Evolutionary conservation across 257 asterid genomes (phyloP), one percentile per base, ranked within the genome.

Genomic region (Cruciata laevipes): DNA sequence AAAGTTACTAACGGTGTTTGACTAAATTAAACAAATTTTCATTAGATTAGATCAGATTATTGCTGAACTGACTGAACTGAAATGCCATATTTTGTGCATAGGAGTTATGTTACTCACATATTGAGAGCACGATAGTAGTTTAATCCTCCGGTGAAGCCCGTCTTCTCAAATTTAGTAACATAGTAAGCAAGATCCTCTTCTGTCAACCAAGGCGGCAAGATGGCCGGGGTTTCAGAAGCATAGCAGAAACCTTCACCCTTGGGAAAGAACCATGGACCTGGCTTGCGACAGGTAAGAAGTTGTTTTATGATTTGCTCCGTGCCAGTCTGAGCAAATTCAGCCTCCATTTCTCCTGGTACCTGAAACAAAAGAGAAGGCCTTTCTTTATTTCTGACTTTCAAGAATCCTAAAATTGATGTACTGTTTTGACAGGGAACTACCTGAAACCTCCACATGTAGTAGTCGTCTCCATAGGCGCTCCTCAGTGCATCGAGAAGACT

Each of bases 101-200:
- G 5, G 5, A 44, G 53, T 4, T 47, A 17, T 47, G 55, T 47
- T 14, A 47, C 53, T 5, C 80, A 89, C 99, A 86, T 32, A 59
- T 88, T 87, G 11, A 94, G 77, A 21, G 88, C 82, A 0, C 99
- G 95, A 47, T 94, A 94, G 69, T 93, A 93, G 87, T 93, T 93
- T 62, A 93, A 81, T 33, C 95, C 95, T 20, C 97, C 99, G 18
- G 91, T 84, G 82, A 94, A 94, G 61, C 99, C 97, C 62, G 71
- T 84, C 38, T 79, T 75, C 18, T 78, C 71, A 66, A 68, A 94
- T 61, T 82, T 87, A 3, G 61, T 5, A 32, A 87, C 82, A 32
- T 82, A 94, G 71, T 76, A 90, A 8, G 84, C 73, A 73, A 94
- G 83, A 65, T 94, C 96, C 32, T 85, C 71, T 70, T 86, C 79